These are phyloP conservation scores for Lotus japonicus DNA, from an alignment of 306 rosid species.

Conservation along the genomic window DNA sequence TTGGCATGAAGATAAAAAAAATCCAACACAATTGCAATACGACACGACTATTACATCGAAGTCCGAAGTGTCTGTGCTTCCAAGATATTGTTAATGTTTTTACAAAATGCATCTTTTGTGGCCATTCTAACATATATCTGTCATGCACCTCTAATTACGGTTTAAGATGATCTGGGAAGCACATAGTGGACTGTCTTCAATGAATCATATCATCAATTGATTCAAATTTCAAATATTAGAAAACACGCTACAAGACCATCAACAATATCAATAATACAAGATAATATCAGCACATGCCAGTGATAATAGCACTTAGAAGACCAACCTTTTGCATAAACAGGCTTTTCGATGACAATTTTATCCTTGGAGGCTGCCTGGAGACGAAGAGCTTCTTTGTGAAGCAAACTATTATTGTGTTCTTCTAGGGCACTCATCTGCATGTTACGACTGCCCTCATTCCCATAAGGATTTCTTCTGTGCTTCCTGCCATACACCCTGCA, in stretches of 20 bases:
- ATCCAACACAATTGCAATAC: too few species aligned
- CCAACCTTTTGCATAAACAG: slow-evolving; percentile 74
- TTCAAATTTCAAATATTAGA: neutral
- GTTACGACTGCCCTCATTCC: slow-evolving; percentile 89
- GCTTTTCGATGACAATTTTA: slow-evolving; percentile 61
- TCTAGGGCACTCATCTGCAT: slow-evolving; percentile 96
- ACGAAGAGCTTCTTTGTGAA: slow-evolving; percentile 92
- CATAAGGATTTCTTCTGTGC: slow-evolving; percentile 86
- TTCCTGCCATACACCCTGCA: slow-evolving; percentile 86
- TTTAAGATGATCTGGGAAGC: neutral
- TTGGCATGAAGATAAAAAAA: too few species aligned
- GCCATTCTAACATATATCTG: neutral
- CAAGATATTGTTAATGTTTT: neutral
- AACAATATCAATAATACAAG: neutral
- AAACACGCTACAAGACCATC: neutral
- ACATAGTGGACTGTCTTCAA: neutral
- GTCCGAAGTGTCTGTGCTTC: too few species aligned
- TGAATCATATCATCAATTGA: neutral
- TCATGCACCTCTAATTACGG: neutral
- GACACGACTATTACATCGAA: too few species aligned
- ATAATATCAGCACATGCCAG: neutral
- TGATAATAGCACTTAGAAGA: neutral
- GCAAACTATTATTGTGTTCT: slow-evolving; percentile 85
- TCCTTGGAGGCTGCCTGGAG: slow-evolving; percentile 88
- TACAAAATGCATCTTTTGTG: neutral